Evolutionary conservation across 768 basidiomycete species (phyloP).

Genomic region (Agrocybe pediades): DNA sequence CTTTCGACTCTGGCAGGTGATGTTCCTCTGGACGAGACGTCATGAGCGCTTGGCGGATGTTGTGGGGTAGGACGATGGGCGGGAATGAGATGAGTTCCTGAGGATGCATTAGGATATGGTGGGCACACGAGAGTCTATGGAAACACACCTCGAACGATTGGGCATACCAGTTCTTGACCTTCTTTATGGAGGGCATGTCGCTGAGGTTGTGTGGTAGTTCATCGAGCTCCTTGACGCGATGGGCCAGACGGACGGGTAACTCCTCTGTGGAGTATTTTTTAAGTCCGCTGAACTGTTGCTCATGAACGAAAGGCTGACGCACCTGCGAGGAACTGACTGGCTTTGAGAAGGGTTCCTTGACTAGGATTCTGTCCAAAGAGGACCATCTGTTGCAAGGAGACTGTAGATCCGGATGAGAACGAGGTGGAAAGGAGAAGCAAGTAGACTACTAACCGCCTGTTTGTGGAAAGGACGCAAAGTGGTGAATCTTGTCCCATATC

Average conservation of each 20-base stretch:
- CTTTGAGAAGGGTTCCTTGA: conserved; percentile 92
- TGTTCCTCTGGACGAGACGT: conserved; percentile 46
- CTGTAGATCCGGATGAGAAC: conserved; percentile 40
- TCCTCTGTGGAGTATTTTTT: conserved; percentile 65
- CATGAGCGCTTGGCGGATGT: conserved; percentile 69
- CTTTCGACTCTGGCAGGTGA: conserved; percentile 69
- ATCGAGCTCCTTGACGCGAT: conserved; percentile 95
- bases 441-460: conserved; percentile 68
- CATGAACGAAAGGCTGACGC: not conserved
- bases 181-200: conserved; percentile 89
- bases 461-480: conserved; percentile 91
- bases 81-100: conserved; percentile 93
- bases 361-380: conserved; percentile 95
- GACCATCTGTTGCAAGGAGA: conserved; percentile 97
- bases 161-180: conserved; percentile 98
- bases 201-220: conserved; percentile 90
- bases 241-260: conserved; percentile 91
- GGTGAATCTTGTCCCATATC: conserved; percentile 89
- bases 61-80: conserved; percentile 64
- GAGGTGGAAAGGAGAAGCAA: conserved; percentile 46
- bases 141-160: conserved; percentile 91
- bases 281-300: not conserved
- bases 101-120: not conserved
- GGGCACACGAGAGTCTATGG: not conserved
- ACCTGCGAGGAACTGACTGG: conserved; percentile 87